These are phyloP conservation scores for Diplodia intermedia DNA, from an alignment of 2,329 filamentous ascomycete genomes.

Conservation along the genomic window DNA sequence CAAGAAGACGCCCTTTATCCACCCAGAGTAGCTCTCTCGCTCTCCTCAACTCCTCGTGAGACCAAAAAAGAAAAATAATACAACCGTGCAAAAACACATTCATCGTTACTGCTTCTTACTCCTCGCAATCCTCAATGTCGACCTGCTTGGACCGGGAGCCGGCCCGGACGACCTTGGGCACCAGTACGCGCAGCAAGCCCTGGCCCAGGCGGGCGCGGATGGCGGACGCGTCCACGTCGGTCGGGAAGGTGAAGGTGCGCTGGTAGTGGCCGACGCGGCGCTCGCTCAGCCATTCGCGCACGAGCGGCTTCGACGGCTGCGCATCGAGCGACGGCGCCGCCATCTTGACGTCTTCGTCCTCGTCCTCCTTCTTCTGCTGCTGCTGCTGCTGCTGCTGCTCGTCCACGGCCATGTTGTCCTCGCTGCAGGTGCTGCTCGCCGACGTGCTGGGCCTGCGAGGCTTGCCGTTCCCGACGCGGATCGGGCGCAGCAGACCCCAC, in stretches of 20 bases:
- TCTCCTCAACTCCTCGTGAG: neutral
- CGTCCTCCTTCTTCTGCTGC: neutral
- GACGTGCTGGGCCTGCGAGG: conserved; percentile 35
- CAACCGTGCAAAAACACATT: neutral
- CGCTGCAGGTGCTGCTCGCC: conserved; percentile 35
- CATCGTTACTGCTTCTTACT: neutral
- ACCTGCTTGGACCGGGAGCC: conserved; percentile 11
- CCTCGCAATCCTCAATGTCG: conserved; percentile 28
- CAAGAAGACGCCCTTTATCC: neutral
- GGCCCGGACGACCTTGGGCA: conserved; percentile 31
- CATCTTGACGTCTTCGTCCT: neutral
- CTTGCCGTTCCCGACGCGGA: conserved; percentile 34
- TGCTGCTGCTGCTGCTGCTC: conserved; percentile 33
- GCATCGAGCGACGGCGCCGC: conserved; percentile 8
- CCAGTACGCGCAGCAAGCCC: conserved; percentile 32
- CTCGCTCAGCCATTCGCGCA: conserved; percentile 34
- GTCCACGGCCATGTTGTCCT: conserved; percentile 33
- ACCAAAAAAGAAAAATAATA: neutral
- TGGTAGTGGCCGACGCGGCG: conserved; percentile 32
- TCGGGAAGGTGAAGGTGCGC: conserved; percentile 34
- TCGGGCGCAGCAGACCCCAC: conserved; percentile 31
- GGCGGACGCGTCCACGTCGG: conserved; percentile 31
- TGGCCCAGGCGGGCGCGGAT: conserved; percentile 32
- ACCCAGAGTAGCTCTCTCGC: neutral
- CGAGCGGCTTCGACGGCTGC: conserved; percentile 29